phyloP scores from a whole-genome alignment of 805 yeast species.

The Lachancea sp. region DNA sequence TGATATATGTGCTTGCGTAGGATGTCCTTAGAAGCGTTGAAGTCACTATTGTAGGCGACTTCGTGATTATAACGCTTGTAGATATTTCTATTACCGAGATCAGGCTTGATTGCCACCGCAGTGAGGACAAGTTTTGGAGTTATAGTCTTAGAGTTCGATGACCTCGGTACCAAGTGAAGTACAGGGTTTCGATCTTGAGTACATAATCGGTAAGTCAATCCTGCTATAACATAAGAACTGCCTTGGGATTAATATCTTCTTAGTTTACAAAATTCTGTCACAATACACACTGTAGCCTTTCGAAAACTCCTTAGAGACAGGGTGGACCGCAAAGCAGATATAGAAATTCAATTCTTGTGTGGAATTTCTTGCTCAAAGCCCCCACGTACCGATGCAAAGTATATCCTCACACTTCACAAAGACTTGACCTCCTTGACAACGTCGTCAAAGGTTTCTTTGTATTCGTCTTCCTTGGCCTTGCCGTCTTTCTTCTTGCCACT shows the following conservation, averaged over 20 bases:
- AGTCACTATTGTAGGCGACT: no score
- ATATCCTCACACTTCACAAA: slow-evolving; percentile 17
- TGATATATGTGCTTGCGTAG: no score
- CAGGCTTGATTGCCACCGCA: no score
- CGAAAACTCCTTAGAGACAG: not conserved
- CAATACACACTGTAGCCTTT: slow-evolving; percentile 1
- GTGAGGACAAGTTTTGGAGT: no score
- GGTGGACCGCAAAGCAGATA: not conserved
- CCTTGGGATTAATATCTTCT: not conserved
- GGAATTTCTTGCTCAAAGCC: not conserved
- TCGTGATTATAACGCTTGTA: no score
- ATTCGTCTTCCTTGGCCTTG: slow-evolving; percentile 70
- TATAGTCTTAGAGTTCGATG: no score
- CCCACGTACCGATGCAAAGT: not conserved
- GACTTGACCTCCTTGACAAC: slow-evolving; percentile 77
- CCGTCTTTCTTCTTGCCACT: slow-evolving; percentile 77
- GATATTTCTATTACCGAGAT: no score
- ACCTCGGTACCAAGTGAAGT: no score
- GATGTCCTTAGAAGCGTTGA: no score
- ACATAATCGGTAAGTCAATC: no score
- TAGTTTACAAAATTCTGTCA: slow-evolving; percentile 7
- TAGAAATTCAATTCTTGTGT: not conserved
- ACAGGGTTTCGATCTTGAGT: no score
- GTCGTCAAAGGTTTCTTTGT: slow-evolving; percentile 89
- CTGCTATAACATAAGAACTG: not conserved